These are phyloP conservation scores for Salvia hispanica DNA, from an alignment of 257 asterid genomes.

Conservation along the genomic window DNA sequence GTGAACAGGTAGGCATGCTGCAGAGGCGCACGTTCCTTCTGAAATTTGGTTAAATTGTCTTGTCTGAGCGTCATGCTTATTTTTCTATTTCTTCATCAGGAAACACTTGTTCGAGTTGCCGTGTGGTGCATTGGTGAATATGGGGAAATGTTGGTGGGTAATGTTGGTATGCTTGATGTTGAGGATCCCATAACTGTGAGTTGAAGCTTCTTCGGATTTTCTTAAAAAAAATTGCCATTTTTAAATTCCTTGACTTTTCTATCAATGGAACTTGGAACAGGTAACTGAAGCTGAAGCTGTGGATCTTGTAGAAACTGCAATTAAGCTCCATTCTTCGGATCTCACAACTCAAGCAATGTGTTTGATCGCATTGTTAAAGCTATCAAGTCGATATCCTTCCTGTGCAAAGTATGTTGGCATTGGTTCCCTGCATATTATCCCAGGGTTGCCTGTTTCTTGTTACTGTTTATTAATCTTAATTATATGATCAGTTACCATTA, in stretches of 20 bases:
- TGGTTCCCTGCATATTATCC: constrained; percentile 25
- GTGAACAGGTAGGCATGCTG: constrained; percentile 89
- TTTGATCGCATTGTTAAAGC: constrained; percentile 83
- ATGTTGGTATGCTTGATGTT: constrained; percentile 66
- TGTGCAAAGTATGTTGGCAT: constrained; percentile 69
- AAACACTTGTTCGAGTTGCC: constrained; percentile 90
- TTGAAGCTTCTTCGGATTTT: constrained; percentile 34
- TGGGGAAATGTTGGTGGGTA: constrained; percentile 83
- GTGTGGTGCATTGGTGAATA: constrained; percentile 99
- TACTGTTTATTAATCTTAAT: constrained; percentile 1
- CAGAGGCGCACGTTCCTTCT: constrained; percentile 19
- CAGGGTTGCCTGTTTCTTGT: constrained; percentile 12
- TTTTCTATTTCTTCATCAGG: constrained; percentile 51
- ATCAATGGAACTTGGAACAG: constrained; percentile 48
- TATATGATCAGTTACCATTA: constrained; percentile 7
- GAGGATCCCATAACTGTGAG: constrained; percentile 88
- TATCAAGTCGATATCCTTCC: constrained; percentile 87
- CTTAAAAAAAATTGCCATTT: not conserved
- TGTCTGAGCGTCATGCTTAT: constrained; percentile 17
- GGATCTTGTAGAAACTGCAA: constrained; percentile 77
- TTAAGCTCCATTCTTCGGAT: constrained; percentile 63
- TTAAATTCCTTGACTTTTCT: constrained; percentile 11
- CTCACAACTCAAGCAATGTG: constrained; percentile 90
- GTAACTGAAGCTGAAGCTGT: constrained; percentile 91
- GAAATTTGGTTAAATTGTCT: constrained; percentile 14